Percentiles rank a stretch among this genome's conserved stretches.
Evolutionary conservation across 1,284 basidiomycete species (phyloP).

Genomic region (Phlebopus sp.): DNA sequence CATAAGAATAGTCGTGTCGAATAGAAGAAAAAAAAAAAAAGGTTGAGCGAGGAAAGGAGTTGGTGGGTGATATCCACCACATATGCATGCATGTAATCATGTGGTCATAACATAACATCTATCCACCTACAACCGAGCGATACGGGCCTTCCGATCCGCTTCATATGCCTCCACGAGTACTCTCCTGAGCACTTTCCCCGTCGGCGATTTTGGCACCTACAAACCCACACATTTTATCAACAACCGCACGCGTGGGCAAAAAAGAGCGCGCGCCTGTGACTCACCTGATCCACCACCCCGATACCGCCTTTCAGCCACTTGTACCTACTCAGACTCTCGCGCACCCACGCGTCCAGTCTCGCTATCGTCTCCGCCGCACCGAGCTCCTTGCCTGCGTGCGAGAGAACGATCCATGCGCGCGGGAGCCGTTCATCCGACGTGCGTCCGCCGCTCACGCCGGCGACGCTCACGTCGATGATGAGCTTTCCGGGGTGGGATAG

Average conservation of each 20-base stretch:
- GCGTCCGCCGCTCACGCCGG: conserved; percentile 66
- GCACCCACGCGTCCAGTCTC: conserved; percentile 57
- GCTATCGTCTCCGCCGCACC: conserved; percentile 43
- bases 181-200: conserved; percentile 63
- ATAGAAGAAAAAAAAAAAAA: no score
- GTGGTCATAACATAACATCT: no score
- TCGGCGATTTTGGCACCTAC: conserved; percentile 69
- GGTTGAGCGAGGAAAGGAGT: no score
- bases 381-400: conserved; percentile 44
- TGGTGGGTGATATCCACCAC: no score
- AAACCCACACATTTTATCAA: neutral
- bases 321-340: conserved; percentile 60
- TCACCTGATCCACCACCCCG: conserved; percentile 57
- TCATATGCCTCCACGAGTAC: conserved; percentile 58
- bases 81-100: no score
- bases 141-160: conserved; percentile 15
- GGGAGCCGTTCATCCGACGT: conserved; percentile 67
- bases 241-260: no score
- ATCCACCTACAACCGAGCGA: conserved; percentile 16
- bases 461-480: conserved; percentile 60
- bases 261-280: no score
- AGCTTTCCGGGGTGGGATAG: conserved; percentile 56
- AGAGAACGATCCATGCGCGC: conserved; percentile 72
- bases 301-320: conserved; percentile 73
- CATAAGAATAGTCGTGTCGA: no score